Conservation (phyloP, 2,329 filamentous ascomycete species). For the Colletotrichum salicis region DNA sequence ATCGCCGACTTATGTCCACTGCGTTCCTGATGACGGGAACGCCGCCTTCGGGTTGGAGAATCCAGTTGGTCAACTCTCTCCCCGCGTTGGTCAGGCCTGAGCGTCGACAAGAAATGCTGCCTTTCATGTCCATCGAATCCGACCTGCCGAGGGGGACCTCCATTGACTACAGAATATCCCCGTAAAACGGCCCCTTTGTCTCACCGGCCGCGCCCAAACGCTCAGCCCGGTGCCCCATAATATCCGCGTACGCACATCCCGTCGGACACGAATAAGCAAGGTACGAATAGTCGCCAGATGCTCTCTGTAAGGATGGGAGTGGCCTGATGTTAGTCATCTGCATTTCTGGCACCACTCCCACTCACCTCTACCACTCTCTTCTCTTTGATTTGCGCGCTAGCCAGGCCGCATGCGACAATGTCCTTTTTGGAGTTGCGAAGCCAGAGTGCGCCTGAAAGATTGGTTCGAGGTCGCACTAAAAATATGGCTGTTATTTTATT, state of each 20-base stretch:
- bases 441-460: neutral
- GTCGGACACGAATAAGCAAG: neutral
- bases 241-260: neutral
- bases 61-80: neutral
- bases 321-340: slow-evolving; percentile 13
- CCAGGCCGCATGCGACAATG: neutral
- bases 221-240: neutral
- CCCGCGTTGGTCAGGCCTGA: neutral
- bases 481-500: too few species aligned
- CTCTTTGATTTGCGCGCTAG: slow-evolving; percentile 2
- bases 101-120: neutral
- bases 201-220: neutral
- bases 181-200: neutral
- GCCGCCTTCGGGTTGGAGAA: neutral
- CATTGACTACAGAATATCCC: neutral
- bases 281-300: neutral
- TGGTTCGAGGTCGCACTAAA: too few species aligned
- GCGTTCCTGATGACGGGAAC: neutral
- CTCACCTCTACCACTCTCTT: neutral
- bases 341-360: neutral
- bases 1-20: slow-evolving; percentile 23
- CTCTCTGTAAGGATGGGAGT: slow-evolving; percentile 17
- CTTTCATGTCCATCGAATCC: neutral
- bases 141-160: neutral
- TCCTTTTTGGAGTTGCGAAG: neutral